phyloP scores from a whole-genome alignment of 257 asterid genomes.

The Solanum paucissectum region DNA sequence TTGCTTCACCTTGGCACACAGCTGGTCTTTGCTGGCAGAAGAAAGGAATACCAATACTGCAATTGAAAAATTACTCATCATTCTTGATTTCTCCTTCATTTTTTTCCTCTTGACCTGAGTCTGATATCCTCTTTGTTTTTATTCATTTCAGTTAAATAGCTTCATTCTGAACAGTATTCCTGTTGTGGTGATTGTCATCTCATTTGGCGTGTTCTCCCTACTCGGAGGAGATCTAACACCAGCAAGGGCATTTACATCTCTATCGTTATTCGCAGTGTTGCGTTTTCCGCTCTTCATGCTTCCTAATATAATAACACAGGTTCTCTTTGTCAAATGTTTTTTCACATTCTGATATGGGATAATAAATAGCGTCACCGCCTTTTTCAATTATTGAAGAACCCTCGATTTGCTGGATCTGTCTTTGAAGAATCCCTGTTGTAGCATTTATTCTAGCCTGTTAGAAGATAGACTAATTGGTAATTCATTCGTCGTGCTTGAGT shows the following conservation, averaged over 20 bases:
- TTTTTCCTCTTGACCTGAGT: slow-evolving; percentile 2
- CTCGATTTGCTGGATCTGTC: not conserved
- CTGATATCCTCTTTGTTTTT: not conserved
- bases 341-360: not conserved
- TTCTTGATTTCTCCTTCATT: not conserved
- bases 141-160: slow-evolving; percentile 58
- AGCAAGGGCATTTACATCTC: slow-evolving; percentile 92
- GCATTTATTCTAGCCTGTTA: not conserved
- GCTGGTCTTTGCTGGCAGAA: not conserved
- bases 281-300: slow-evolving; percentile 93
- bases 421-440: not conserved
- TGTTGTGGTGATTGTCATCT: slow-evolving; percentile 77
- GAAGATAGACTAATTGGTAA: not conserved
- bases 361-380: not conserved
- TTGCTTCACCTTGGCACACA: not conserved
- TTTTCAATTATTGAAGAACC: not conserved
- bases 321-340: not conserved
- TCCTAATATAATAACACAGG: slow-evolving; percentile 80
- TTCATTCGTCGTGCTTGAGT: not conserved
- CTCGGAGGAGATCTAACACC: slow-evolving; percentile 96
- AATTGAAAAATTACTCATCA: not conserved
- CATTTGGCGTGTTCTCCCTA: slow-evolving; percentile 73
- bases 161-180: slow-evolving; percentile 85
- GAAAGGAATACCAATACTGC: not conserved
- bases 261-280: slow-evolving; percentile 83